Evolutionary conservation across 805 yeast genomes (phyloP).

Genomic region (Blastobotrys muscicola): DNA sequence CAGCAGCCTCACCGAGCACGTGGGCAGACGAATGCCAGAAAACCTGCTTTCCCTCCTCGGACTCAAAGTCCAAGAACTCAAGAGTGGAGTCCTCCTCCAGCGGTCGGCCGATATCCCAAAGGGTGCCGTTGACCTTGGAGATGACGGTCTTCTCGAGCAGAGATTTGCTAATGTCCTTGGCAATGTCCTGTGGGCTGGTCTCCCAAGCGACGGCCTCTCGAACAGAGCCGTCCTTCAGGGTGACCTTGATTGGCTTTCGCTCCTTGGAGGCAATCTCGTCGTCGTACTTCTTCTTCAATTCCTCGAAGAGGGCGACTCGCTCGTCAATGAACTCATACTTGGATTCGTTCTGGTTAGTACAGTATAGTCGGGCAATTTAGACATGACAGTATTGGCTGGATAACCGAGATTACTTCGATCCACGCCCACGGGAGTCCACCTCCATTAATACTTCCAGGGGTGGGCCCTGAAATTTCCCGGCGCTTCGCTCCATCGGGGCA

Average conservation of each 20-base stretch:
- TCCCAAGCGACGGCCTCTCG: constrained; percentile 80
- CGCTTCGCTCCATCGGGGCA: not conserved
- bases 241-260: constrained; percentile 60
- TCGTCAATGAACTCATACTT: constrained; percentile 77
- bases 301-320: constrained; percentile 70
- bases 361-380: too few species aligned
- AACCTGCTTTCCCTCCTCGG: constrained; percentile 89
- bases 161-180: constrained; percentile 74
- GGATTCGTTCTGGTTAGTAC: constrained; percentile 37
- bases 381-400: too few species aligned
- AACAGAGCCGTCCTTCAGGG: constrained; percentile 76
- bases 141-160: constrained; percentile 84
- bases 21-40: constrained; percentile 99
- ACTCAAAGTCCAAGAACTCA: constrained; percentile 82
- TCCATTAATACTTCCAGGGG: too few species aligned
- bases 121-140: constrained; percentile 77
- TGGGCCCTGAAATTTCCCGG: not conserved
- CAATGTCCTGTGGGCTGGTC: constrained; percentile 82
- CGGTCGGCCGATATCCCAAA: constrained; percentile 96
- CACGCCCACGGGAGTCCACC: too few species aligned
- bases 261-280: constrained; percentile 55
- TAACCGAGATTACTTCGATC: too few species aligned
- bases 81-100: constrained; percentile 60
- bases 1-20: constrained; percentile 96
- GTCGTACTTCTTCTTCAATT: constrained; percentile 68